A percentile compares a stretch with the other conserved stretches of the same genome.
phyloP scores from a whole-genome alignment of 2,329 filamentous ascomycete genomes.

The Scopulariopsis brevicaulis region DNA sequence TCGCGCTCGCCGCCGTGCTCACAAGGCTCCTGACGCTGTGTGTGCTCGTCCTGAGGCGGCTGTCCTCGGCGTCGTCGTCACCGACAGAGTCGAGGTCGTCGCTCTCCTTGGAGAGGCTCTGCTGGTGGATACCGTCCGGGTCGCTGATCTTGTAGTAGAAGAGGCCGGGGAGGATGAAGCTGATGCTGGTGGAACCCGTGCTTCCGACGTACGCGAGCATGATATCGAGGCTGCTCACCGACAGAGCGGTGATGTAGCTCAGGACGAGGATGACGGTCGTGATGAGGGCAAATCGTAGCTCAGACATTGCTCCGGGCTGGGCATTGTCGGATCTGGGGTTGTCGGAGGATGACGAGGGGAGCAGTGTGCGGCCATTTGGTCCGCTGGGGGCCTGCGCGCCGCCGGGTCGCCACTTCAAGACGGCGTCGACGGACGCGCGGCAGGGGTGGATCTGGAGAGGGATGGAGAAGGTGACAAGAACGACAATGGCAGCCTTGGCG shows the following conservation, averaged over 20 bases:
- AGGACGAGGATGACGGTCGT: slow-evolving; percentile 77
- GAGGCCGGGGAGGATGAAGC: slow-evolving; percentile 87
- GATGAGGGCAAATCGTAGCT: slow-evolving; percentile 78
- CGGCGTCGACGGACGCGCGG: slow-evolving; percentile 86
- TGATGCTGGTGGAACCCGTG: slow-evolving; percentile 90
- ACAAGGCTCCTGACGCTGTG: slow-evolving; percentile 29
- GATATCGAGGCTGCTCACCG: slow-evolving; percentile 77
- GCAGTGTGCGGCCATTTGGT: slow-evolving; percentile 25
- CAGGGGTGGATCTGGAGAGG: slow-evolving; percentile 94
- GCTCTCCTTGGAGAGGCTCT: slow-evolving; percentile 79
- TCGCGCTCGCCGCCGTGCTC: slow-evolving; percentile 19
- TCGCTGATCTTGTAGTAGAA: slow-evolving; percentile 99
- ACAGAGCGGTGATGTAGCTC: slow-evolving; percentile 82
- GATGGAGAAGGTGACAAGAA: slow-evolving; percentile 93
- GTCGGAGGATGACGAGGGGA: slow-evolving; percentile 2
- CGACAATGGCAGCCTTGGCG: slow-evolving; percentile 86
- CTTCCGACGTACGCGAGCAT: slow-evolving; percentile 92
- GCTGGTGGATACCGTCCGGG: slow-evolving; percentile 77
- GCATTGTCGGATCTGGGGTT: not conserved
- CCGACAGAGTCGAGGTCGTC: slow-evolving; percentile 63
- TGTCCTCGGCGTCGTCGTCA: slow-evolving; percentile 36
- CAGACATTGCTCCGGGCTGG: slow-evolving; percentile 50
- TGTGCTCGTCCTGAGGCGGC: slow-evolving; percentile 30
- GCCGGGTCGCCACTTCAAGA: slow-evolving; percentile 47
- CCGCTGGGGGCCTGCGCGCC: slow-evolving; percentile 17